Evolutionary conservation across 1,284 basidiomycete genomes (phyloP), one percentile per base, ranked within the genome.

Genomic region (Boletus sp.): DNA sequence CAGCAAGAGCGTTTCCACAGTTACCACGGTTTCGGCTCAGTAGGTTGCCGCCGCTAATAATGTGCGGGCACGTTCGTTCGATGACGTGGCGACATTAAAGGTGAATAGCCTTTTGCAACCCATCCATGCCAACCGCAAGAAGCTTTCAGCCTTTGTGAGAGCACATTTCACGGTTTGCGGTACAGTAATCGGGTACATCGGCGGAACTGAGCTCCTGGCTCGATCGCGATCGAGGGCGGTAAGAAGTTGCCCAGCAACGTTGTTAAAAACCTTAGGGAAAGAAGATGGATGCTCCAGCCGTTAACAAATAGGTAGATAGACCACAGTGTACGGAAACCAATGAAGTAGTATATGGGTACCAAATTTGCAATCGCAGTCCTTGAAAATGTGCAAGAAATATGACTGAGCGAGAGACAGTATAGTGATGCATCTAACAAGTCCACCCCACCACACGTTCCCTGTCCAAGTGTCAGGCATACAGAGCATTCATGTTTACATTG

Each of bases 221-320:
- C 55, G 59, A 58, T 60, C 57, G 35, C 44, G 57, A 62, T 60
- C 57, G 46, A 50, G 41, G 29, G 20, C 8, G 20, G 10, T 13
- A 41, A 56, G 30, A 58, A 46, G 38, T 41, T 10, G 26, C 5
- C 20, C 29, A 16, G 32, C 14, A 40, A 16, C 23, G 2, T 50
- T 20, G 29, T 23, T 22, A 32, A 32, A 48, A 54, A 48, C 40
- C 25, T 25, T 36, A 16, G 12, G 25, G 16, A 27, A 32, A 7
- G n/a, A 41, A 33, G 39, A 13, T n/a, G 40, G 5, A 16, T n/a
- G 10, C 13, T n/a, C 23, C 8, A 23, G 19, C 27, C 16, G 16
- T 22, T 6, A n/a, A 36, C 37, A 27, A 19, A 22, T 30, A 5
- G 12, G n/a, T 32, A 44, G 10, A 40, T 25, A 35, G 6, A 4